Evolutionary conservation across 345 rosid genomes (phyloP).

Genomic region (Sonneratia caseolaris): DNA sequence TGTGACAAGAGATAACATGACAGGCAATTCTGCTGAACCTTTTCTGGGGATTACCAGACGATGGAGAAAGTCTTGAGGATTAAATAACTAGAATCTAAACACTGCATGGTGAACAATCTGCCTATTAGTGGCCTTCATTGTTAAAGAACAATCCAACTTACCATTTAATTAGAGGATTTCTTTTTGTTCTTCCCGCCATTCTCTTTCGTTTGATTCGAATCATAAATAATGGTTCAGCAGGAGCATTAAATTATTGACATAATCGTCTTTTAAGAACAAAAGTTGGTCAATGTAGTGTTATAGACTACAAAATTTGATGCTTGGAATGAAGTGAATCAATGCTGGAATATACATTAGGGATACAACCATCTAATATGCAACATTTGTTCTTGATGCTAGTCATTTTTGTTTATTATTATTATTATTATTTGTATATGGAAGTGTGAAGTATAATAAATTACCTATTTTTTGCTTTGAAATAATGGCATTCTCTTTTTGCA

Average conservation of each 20-base stretch:
- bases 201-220: background rate
- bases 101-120: background rate
- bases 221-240: background rate
- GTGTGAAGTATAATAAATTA: background rate
- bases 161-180: background rate
- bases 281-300: background rate
- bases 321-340: background rate
- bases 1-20: background rate
- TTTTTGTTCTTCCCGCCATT: background rate
- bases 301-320: background rate
- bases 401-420: background rate
- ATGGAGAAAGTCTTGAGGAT: background rate
- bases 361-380: background rate
- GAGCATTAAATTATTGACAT: background rate
- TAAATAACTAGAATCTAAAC: background rate
- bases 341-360: background rate
- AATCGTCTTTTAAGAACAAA: background rate
- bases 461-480: background rate
- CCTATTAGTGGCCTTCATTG: background rate
- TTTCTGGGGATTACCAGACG: background rate
- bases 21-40: background rate
- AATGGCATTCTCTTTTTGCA: conserved; percentile 23
- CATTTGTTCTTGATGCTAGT: background rate
- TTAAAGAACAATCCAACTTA: background rate
- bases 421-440: background rate